Base-by-base conservation (phyloP, 2,329 filamentous ascomycete species). In the Aspergillus sergii region DNA sequence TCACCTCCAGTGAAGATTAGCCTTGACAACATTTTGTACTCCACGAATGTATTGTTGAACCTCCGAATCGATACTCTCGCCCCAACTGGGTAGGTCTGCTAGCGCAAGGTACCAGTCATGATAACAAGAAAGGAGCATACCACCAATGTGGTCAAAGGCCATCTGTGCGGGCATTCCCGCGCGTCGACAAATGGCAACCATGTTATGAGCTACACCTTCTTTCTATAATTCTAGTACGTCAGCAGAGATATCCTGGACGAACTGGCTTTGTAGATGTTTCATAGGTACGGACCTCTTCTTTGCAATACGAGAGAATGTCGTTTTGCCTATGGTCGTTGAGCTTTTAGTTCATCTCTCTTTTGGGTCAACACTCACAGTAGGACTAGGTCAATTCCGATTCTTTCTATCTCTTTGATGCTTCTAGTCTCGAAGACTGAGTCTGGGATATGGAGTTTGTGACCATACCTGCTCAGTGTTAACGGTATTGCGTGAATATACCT, bases 1-100 rank as follows among this genome's bases (percentile, higher is more conserved):
- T 16, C 32, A 70, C 70, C 69, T 73, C 70, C 71, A 72, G 36
- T 69, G 65, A 34, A 71, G 36, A 62, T 72, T 73, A 12, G 69
- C 70, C 39, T 60, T 54, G 12, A 70, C 63, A 28, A 72, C 60
- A 61, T 72, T 64, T 56, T 67, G 66, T 28, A 68, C 65, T 1
- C 67, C 69, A 16, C 61, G 61, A 28, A 73, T 68, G 45, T 72
- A 72, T 45, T 64, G 36, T 34, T 72, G 70, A 14, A 72, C 70
- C 16, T 71, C 61, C 21, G 57, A 55, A 60, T 73, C 71, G 32
- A 72, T 14, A 4, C 45, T 34, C 61, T 72, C 68, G 4, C 68
- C 66, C 69, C 69, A 72, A 19, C 60, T 64, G 8, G 71, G 69
- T 2, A 73, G 63, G 21, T 65, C 62, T 4, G 71, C 62, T 4